phyloP scores from a whole-genome alignment of 345 rosid species.

The Melaleuca alternifolia region DNA sequence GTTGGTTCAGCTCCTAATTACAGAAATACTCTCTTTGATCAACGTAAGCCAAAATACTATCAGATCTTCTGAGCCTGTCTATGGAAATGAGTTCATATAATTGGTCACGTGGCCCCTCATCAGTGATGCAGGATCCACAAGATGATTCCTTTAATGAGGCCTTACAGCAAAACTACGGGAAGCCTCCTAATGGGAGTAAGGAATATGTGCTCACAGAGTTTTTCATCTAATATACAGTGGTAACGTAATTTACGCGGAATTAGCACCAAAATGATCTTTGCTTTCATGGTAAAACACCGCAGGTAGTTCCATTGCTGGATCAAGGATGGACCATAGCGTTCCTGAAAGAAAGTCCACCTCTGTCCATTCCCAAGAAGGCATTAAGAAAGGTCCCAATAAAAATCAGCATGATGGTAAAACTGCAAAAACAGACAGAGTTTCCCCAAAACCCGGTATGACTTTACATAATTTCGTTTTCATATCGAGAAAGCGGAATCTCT shows the following conservation, averaged over 20 bases:
- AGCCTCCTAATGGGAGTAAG: constrained; percentile 30
- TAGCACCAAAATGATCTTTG: not conserved
- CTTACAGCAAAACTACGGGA: constrained; percentile 32
- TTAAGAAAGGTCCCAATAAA: constrained; percentile 1
- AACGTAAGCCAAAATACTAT: constrained; percentile 12
- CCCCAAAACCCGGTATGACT: constrained; percentile 29
- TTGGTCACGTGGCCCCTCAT: not conserved
- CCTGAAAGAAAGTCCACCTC: constrained; percentile 23
- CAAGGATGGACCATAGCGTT: constrained; percentile 9
- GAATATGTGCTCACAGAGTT: not conserved
- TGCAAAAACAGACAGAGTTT: constrained; percentile 7
- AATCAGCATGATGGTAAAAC: constrained; percentile 10
- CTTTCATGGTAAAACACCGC: not conserved
- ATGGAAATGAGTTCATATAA: not conserved
- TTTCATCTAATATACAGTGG: not conserved
- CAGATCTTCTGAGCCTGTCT: not conserved
- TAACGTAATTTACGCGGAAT: not conserved
- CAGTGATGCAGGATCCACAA: constrained; percentile 45
- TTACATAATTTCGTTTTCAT: not conserved
- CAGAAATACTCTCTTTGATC: constrained; percentile 31
- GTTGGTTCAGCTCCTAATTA: constrained; percentile 40
- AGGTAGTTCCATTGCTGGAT: constrained; percentile 11
- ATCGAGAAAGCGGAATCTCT: not conserved
- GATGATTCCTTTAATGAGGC: constrained; percentile 27
- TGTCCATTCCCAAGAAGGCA: constrained; percentile 2